Evolutionary conservation across 2,329 filamentous ascomycete genomes (phyloP).

Genomic region (Neonectria ditissima): DNA sequence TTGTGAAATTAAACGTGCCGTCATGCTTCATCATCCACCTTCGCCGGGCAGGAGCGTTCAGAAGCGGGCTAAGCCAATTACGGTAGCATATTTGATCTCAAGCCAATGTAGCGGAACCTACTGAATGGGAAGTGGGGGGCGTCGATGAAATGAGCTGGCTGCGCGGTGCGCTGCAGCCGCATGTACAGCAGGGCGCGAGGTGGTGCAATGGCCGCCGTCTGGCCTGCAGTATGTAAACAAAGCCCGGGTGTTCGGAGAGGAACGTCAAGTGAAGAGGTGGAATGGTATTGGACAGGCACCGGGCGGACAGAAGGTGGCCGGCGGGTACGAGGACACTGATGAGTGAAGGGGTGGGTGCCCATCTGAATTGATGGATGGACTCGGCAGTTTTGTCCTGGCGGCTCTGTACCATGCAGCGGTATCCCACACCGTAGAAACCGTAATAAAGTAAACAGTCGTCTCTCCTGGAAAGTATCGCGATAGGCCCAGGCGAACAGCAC

Average conservation of each 20-base stretch:
- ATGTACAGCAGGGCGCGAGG: slow-evolving; percentile 25
- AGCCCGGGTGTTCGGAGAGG: slow-evolving; percentile 13
- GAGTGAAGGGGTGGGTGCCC: background rate
- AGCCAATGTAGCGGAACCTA: slow-evolving; percentile 28
- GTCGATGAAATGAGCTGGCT: slow-evolving; percentile 41
- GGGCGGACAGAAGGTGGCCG: background rate
- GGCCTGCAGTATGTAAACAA: background rate
- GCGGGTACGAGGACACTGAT: too few relatives aligned
- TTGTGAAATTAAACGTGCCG: slow-evolving; percentile 18
- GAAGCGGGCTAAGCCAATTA: slow-evolving; percentile 30
- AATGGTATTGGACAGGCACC: background rate
- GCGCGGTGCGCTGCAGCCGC: slow-evolving; percentile 24
- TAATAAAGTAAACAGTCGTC: background rate
- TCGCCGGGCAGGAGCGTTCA: too few relatives aligned
- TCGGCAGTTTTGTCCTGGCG: slow-evolving; percentile 12
- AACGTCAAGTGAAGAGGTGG: slow-evolving; percentile 7
- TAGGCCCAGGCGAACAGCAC: slow-evolving; percentile 1
- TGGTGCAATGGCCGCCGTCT: slow-evolving; percentile 24
- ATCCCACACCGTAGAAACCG: background rate
- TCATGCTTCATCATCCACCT: background rate
- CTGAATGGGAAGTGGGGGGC: slow-evolving; percentile 26
- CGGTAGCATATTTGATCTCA: slow-evolving; percentile 29
- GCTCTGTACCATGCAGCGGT: slow-evolving; percentile 1
- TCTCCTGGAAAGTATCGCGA: background rate
- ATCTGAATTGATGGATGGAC: background rate